Evolutionary conservation across 2,329 filamentous ascomycete genomes (phyloP), one percentile per base, ranked within the genome.

Genomic region (Orbilia blumenaviensis): DNA sequence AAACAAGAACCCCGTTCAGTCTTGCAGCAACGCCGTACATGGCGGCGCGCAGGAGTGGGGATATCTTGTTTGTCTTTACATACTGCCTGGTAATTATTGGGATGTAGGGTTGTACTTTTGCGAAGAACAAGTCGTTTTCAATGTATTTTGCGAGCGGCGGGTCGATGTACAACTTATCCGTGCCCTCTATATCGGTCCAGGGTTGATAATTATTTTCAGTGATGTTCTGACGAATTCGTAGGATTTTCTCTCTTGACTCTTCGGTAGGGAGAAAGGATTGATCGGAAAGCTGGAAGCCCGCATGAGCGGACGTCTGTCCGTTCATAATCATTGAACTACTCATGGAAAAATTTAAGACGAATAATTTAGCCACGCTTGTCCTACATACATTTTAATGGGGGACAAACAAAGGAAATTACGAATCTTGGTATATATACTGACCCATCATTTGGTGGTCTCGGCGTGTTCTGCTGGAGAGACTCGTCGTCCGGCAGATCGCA

Each of bases 1-100:
- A 79, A 23, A 79, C 78, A 21, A 79, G 77, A 23, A 76, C 78
- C 12, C 71, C 73, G 32, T 74, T 77, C 25, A 79, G 41, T 12
- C 78, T 71, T 14, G 78, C 78, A n/a, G 78, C 78, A 2, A 79
- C 77, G 16, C 78, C 78, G 23, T 79, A 79, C 69, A 79, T 79
- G 10, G 78, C 78, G 10, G 78, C 61, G 9, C 76, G 77, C 25
- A 79, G 71, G 32, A 79, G 42, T 60, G 78, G 78, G 50, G 76
- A 54, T 48, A 78, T 78, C 29, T 71, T 72, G 52, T 73, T 72
- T 34, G 66, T 48, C 48, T 77, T 71, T 36, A 79, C 73, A 50
- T 79, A 79, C 21, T 66, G 21, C 18, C 56, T 23, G 21, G 77
- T 78, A 46, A 79, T 79, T 29, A 79, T 79, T 23, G 78, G 78